A percentile compares a stretch with the other conserved stretches of the same genome.
Conservation (phyloP, 2,329 filamentous ascomycete species). For the Aspergillus latus region DNA sequence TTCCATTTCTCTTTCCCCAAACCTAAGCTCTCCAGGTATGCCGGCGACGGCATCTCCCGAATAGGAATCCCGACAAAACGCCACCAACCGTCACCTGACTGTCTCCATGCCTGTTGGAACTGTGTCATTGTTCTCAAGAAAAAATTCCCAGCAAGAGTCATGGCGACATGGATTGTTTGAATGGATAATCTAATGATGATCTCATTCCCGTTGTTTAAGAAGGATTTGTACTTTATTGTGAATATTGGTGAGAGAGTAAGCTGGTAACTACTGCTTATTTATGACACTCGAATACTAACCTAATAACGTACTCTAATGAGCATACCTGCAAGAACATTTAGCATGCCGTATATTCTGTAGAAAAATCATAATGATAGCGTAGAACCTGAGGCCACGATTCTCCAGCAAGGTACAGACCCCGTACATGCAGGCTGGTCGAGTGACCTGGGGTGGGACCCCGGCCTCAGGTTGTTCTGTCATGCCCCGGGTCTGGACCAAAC, state of each 20-base stretch:
- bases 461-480: background rate
- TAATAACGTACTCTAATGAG: no score
- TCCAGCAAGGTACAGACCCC: background rate
- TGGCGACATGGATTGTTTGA: background rate
- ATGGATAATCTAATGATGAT: background rate
- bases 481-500: constrained; percentile 16
- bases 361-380: background rate
- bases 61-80: constrained; percentile 15
- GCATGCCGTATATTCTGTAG: background rate
- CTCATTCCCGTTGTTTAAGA: background rate
- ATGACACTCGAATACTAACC: no score
- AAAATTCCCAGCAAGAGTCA: background rate
- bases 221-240: no score
- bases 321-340: no score
- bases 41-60: constrained; percentile 19
- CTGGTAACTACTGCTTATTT: no score
- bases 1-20: constrained; percentile 1
- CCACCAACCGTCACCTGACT: constrained; percentile 2
- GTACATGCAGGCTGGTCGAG: constrained; percentile 8
- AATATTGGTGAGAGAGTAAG: background rate
- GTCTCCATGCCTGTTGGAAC: background rate
- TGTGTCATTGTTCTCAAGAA: background rate
- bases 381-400: background rate
- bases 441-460: constrained; percentile 17
- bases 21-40: constrained; percentile 14